These are phyloP conservation scores for Carex cristatella DNA, from an alignment of 176 grass and related monocot genomes.

Conservation along the genomic window DNA sequence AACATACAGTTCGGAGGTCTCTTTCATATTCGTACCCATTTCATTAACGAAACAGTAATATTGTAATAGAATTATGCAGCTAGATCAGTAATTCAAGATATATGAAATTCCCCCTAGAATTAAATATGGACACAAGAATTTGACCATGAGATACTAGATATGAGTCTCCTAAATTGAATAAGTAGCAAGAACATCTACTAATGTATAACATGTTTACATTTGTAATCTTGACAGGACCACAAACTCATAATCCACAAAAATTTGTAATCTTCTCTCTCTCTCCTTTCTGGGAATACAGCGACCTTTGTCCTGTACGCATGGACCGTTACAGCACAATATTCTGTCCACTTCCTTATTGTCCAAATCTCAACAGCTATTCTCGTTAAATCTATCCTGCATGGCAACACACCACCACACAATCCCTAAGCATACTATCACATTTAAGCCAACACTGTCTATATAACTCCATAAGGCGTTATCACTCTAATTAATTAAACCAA, in stretches of 20 bases:
- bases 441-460: neutral
- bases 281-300: neutral
- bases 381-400: neutral
- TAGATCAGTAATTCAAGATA: no score
- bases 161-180: neutral
- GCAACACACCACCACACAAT: constrained; percentile 18
- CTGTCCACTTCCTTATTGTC: constrained; percentile 4
- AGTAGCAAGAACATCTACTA: neutral
- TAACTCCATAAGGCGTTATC: neutral
- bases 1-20: neutral
- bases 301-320: constrained; percentile 14
- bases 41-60: neutral
- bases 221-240: neutral
- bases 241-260: neutral
- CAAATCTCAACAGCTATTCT: constrained; percentile 16
- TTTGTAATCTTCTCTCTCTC: neutral
- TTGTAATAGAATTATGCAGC: neutral
- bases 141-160: neutral
- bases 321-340: constrained; percentile 22
- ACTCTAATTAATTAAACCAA: neutral
- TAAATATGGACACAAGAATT: neutral
- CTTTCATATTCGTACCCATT: no score
- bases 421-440: constrained; percentile 4
- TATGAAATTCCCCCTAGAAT: neutral
- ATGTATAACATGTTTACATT: neutral